These are phyloP conservation scores for Purshia tridentata DNA, from an alignment of 306 rosid species.

Conservation along the genomic window DNA sequence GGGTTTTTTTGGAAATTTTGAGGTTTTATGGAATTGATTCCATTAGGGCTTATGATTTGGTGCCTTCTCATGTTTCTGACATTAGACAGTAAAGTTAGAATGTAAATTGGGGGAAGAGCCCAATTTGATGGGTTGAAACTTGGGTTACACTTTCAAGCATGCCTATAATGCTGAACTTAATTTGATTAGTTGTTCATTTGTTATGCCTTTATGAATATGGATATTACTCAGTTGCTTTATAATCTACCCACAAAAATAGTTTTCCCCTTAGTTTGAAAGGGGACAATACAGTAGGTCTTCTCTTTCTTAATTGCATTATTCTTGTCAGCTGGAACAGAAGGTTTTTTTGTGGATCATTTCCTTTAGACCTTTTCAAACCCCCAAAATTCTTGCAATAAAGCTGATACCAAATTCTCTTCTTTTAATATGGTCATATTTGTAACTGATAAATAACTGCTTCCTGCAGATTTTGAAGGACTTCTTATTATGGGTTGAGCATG, in stretches of 20 bases:
- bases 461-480: constrained; percentile 72
- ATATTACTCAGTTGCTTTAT: neutral
- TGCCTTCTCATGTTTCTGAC: neutral
- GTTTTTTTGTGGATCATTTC: neutral
- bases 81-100: neutral
- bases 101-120: neutral
- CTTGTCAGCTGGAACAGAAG: neutral
- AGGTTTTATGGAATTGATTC: neutral
- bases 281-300: neutral
- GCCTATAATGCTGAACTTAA: neutral
- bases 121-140: neutral
- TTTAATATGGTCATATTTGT: neutral
- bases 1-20: neutral
- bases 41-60: neutral
- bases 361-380: neutral
- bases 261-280: neutral
- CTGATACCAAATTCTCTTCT: neutral
- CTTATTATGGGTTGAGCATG: constrained; percentile 79
- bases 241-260: neutral
- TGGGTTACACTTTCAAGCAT: neutral
- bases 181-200: neutral
- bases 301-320: neutral
- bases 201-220: neutral
- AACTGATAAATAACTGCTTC: constrained; percentile 4
- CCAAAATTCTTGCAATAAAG: neutral